Evolutionary conservation across 2,329 filamentous ascomycete genomes (phyloP), one percentile per base, ranked within the genome.

Genomic region (Calonectria ilicicola): DNA sequence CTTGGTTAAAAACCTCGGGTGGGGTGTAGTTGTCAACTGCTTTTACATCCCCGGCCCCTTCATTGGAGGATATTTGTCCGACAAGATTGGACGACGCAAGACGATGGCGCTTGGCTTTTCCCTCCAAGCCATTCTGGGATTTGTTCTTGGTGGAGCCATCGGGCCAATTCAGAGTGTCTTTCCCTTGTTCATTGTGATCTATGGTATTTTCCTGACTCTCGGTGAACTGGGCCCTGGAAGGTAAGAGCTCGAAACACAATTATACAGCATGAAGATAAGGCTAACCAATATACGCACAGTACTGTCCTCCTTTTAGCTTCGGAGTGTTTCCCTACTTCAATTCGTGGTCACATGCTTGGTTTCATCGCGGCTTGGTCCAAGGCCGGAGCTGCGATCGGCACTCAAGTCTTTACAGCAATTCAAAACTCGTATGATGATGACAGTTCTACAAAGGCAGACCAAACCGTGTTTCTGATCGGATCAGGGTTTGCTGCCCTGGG

Each of bases 191-290:
- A 79, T 90, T 0, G 84, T 89, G 5, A 79, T 90, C 14, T 89
- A 89, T 67, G 88, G 87, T 1, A 81, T 89, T 56, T 89, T 89
- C 76, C 79, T 86, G 35, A 85, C 85, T 0, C 77, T 89, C 0
- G 87, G 87, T 0, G 87, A 89, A 72, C 85, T 89, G 62, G 88
- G 88, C 0, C 88, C 88, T 3, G 88, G 88, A 73, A 86, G 84
- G 76, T 81, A 79, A 67, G 76, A 27, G 21, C 40, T 14, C 27
- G 1, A 8, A 12, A 51, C 63, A 19, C 32, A 51, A 65, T 29
- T 14, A 2, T 7, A 6, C 1, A 40, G 8, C 8, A 23, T 15
- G 9, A 29, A 17, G 14, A 15, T 9, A 29, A 14, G 17, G 19
- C 69, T 71, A 35, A 72, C 56, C 67, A 23, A 19, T 19, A 21